Percentiles rank a stretch among this genome's conserved stretches.
Evolutionary conservation across 1,139 yeast genomes (phyloP).

Genomic region (Nematodospora anomalae): DNA sequence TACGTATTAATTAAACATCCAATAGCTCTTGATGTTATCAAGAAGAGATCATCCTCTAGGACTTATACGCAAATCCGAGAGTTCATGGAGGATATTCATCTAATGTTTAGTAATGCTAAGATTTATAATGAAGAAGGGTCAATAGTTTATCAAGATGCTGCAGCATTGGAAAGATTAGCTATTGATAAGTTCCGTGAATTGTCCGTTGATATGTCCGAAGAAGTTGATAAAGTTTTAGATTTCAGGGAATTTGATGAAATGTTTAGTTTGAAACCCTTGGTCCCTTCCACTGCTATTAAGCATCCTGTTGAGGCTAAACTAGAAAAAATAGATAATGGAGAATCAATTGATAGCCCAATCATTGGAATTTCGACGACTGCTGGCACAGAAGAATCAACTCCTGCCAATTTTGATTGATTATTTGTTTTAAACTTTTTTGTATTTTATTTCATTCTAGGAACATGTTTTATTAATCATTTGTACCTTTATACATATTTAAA

Average conservation of each 20-base stretch:
- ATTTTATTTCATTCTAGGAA: background rate
- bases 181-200: constrained; percentile 32
- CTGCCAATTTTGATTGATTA: constrained; percentile 15
- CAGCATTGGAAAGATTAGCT: constrained; percentile 56
- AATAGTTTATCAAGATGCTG: constrained; percentile 75
- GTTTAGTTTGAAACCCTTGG: constrained; percentile 44
- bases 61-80: constrained; percentile 59
- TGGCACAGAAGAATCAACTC: constrained; percentile 21
- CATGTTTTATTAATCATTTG: constrained; percentile 3
- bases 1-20: constrained; percentile 77
- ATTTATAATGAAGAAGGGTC: constrained; percentile 92
- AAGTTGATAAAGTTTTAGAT: constrained; percentile 37
- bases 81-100: constrained; percentile 67
- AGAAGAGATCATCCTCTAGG: constrained; percentile 54
- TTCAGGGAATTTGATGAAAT: constrained; percentile 51
- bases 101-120: constrained; percentile 81
- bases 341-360: constrained; percentile 23
- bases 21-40: constrained; percentile 72
- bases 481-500: constrained; percentile 4
- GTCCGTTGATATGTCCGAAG: constrained; percentile 20
- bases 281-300: constrained; percentile 24
- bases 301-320: constrained; percentile 25
- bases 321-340: constrained; percentile 24
- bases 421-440: background rate
- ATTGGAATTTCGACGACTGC: constrained; percentile 15